Evolutionary conservation across 2,329 filamentous ascomycete species (phyloP).

Genomic region (Aschersonia sp.): DNA sequence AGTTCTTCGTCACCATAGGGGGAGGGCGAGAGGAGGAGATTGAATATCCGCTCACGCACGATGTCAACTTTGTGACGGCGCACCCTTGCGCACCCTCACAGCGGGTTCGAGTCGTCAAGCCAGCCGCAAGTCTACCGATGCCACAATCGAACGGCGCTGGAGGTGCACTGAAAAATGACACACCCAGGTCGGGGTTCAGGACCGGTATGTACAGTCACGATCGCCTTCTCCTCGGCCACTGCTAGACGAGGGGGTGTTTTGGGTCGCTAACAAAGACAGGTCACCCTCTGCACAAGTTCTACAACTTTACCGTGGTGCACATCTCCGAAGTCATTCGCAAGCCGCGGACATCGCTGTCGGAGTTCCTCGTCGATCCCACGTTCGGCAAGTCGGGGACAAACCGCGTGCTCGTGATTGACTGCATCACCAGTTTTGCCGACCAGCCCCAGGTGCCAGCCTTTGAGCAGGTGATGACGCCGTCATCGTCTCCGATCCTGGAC

Average conservation of each 20-base stretch:
- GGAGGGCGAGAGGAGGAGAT: slow-evolving; percentile 25
- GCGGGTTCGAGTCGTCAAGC: slow-evolving; percentile 42
- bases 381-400: slow-evolving; percentile 14
- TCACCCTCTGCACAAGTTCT: slow-evolving; percentile 49
- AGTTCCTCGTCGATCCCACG: slow-evolving; percentile 25
- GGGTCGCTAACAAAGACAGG: slow-evolving; percentile 19
- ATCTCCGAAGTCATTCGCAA: slow-evolving; percentile 40
- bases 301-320: slow-evolving; percentile 44
- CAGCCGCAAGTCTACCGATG: slow-evolving; percentile 39
- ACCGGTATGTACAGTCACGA: slow-evolving; percentile 22
- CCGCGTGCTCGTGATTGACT: slow-evolving; percentile 46
- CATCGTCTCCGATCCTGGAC: slow-evolving; percentile 13
- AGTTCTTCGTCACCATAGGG: slow-evolving; percentile 20
- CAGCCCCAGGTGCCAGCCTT: slow-evolving; percentile 34
- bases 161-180: slow-evolving; percentile 26
- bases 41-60: slow-evolving; percentile 34
- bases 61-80: slow-evolving; percentile 51
- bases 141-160: slow-evolving; percentile 39
- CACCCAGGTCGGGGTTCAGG: slow-evolving; percentile 27
- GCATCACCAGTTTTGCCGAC: slow-evolving; percentile 38
- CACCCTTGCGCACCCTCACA: slow-evolving; percentile 48
- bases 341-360: slow-evolving; percentile 28
- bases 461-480: slow-evolving; percentile 17
- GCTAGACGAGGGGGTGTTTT: too few species aligned
- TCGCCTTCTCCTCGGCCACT: neutral